These are phyloP conservation scores for Quercus lobata DNA, from an alignment of 331 rosid species.

Conservation along the genomic window DNA sequence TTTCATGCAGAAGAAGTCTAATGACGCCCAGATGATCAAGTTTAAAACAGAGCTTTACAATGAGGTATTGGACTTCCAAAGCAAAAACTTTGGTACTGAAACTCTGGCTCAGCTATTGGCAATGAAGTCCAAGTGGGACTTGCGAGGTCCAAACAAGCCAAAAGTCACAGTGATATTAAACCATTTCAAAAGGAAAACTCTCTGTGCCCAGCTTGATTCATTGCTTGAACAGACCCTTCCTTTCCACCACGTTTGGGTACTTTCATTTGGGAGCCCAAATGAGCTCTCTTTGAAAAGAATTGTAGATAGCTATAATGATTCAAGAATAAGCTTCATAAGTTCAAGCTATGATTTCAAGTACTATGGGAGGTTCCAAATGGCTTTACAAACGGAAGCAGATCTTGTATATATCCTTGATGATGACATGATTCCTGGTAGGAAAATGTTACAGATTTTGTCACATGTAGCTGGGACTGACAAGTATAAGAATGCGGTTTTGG, in stretches of 20 bases:
- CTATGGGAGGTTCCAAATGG: slow-evolving; percentile 97
- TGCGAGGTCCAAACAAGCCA: slow-evolving; percentile 48
- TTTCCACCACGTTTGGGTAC: slow-evolving; percentile 93
- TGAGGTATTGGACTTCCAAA: slow-evolving; percentile 62
- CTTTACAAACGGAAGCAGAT: slow-evolving; percentile 85
- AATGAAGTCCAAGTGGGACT: slow-evolving; percentile 88
- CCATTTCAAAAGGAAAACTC: slow-evolving; percentile 94
- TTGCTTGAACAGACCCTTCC: slow-evolving; percentile 80
- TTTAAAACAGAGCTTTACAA: slow-evolving; percentile 59
- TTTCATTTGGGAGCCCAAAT: slow-evolving; percentile 94
- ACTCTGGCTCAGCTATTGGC: slow-evolving; percentile 66
- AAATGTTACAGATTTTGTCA: slow-evolving; percentile 88
- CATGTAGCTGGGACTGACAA: slow-evolving; percentile 86
- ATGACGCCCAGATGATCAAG: slow-evolving; percentile 74
- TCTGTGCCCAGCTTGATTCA: slow-evolving; percentile 84
- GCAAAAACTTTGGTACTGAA: slow-evolving; percentile 52
- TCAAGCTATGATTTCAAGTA: slow-evolving; percentile 94
- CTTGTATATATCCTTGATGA: slow-evolving; percentile 83
- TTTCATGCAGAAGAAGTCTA: slow-evolving; percentile 90
- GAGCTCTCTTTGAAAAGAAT: slow-evolving; percentile 71
- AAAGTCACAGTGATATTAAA: slow-evolving; percentile 77
- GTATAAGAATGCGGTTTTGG: slow-evolving; percentile 78
- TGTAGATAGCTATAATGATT: slow-evolving; percentile 81
- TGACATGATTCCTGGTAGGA: slow-evolving; percentile 92
- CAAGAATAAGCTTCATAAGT: slow-evolving; percentile 80